These are phyloP conservation scores for Salvia miltiorrhiza DNA, from an alignment of 257 asterid species.

Conservation along the genomic window DNA sequence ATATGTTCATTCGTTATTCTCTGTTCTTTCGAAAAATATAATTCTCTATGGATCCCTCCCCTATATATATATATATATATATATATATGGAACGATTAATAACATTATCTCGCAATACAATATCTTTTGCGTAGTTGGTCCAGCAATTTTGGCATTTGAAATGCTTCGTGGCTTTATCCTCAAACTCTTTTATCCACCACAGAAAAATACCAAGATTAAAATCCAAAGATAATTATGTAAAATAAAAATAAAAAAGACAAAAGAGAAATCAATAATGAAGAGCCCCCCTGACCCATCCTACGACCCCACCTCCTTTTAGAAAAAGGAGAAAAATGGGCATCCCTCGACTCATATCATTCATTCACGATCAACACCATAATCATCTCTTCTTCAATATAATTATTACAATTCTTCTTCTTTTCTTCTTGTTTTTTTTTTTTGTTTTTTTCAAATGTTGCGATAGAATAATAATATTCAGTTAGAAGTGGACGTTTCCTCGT, in stretches of 20 bases:
- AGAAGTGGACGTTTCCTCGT: constrained; percentile 21
- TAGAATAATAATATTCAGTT: not conserved
- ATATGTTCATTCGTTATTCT: no score
- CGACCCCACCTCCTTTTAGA: not conserved
- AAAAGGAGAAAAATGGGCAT: not conserved
- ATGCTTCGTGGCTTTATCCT: constrained; percentile 43
- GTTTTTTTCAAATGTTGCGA: not conserved
- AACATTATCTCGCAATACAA: not conserved
- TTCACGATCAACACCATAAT: not conserved
- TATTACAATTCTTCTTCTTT: not conserved
- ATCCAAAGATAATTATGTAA: not conserved
- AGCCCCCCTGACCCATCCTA: no score
- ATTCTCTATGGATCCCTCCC: no score
- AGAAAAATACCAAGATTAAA: constrained; percentile 7
- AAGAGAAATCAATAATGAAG: constrained; percentile 16
- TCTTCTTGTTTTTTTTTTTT: no score
- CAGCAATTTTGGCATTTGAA: constrained; percentile 28
- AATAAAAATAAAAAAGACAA: not conserved
- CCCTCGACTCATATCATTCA: not conserved
- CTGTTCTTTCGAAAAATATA: no score
- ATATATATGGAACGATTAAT: no score
- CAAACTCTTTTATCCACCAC: constrained; percentile 58
- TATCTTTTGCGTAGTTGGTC: not conserved
- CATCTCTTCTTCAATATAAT: not conserved
- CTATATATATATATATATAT: no score